Base-by-base conservation (phyloP, 2,329 filamentous ascomycete species). In the Ophiocordyceps sinensis region DNA sequence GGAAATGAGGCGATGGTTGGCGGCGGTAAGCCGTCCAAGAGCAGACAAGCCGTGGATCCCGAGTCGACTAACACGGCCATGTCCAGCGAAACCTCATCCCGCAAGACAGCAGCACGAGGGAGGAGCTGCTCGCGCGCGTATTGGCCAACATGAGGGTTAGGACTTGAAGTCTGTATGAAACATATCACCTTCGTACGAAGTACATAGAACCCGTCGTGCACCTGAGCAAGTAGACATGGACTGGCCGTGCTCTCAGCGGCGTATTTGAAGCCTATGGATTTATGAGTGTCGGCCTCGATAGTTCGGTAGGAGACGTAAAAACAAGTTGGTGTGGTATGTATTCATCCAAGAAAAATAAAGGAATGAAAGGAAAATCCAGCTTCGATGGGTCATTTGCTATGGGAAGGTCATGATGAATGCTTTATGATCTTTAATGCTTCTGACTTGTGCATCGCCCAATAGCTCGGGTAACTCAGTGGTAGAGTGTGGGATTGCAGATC, bases 1-100 rank as follows among this genome's bases (percentile, higher is more conserved):
- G 38, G 85, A 96, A 54, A 68, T 94, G 60, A 71, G 77, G 45
- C 69, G 79, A 53, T 96, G 88, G 87, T 66, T 96, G 39, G 76
- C 77, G 37, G 75, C 74, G 52, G 89, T 94, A 72, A 62, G 81
- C 68, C 68, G 14, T 10, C 14, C 23, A 9, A 26, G 23, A 7
- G 23, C 5, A 26, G 23, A 26, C 23, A 26, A 9, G 23, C 23
- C 5, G 23, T 9, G 6, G 12, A 32, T 2, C 3, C 31, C 8
- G n/a, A 15, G 8, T 13, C 7, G n/a, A 17, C n/a, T 15, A 14
- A n/a, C 14, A 10, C n/a, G 5, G n/a, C n/a, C 17, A 35, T 15
- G 17, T 7, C 3, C 14, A 73, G 70, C 56, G 69, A 36, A 67
- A 69, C 42, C 49, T 73, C 13, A 61, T 64, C 36, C 69, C 70